Conservation (phyloP, 306 rosid genomes). For the Begonia peltatifolia region DNA sequence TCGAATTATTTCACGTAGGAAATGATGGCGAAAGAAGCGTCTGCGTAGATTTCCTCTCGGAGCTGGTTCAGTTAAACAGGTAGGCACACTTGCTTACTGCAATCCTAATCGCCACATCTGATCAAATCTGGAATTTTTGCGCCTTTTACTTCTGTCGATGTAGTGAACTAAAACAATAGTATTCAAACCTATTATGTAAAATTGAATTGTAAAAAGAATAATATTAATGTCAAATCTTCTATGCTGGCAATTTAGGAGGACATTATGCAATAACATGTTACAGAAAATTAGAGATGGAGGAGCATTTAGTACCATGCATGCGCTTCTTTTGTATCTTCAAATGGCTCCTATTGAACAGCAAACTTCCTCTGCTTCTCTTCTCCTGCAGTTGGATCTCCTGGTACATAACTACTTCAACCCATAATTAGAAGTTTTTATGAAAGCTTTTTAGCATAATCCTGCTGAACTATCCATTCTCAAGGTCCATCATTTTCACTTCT, state of each 20-base stretch:
- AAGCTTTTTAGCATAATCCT: background rate
- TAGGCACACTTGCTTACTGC: slow-evolving; percentile 7
- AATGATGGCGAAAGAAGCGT: slow-evolving; percentile 51
- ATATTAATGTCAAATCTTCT: background rate
- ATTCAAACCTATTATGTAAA: too few species aligned
- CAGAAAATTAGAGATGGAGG: slow-evolving; percentile 78
- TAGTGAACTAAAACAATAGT: too few species aligned
- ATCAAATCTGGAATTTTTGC: too few species aligned
- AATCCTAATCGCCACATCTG: background rate
- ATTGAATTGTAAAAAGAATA: background rate
- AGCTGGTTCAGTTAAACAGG: slow-evolving; percentile 73
- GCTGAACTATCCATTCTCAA: slow-evolving; percentile 4
- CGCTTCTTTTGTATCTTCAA: slow-evolving; percentile 78
- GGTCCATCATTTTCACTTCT: slow-evolving; percentile 5
- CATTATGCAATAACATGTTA: slow-evolving; percentile 50
- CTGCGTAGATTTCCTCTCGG: slow-evolving; percentile 69
- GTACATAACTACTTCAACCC: slow-evolving; percentile 23
- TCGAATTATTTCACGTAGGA: slow-evolving; percentile 72
- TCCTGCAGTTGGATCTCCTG: slow-evolving; percentile 94
- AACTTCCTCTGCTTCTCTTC: slow-evolving; percentile 60
- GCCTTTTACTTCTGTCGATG: too few species aligned
- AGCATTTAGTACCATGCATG: slow-evolving; percentile 81
- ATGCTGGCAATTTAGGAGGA: slow-evolving; percentile 33
- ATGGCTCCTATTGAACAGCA: slow-evolving; percentile 89
- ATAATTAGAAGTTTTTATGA: background rate